phyloP scores from a whole-genome alignment of 2,329 filamentous ascomycete genomes.

The Verticillium isaacii region DNA sequence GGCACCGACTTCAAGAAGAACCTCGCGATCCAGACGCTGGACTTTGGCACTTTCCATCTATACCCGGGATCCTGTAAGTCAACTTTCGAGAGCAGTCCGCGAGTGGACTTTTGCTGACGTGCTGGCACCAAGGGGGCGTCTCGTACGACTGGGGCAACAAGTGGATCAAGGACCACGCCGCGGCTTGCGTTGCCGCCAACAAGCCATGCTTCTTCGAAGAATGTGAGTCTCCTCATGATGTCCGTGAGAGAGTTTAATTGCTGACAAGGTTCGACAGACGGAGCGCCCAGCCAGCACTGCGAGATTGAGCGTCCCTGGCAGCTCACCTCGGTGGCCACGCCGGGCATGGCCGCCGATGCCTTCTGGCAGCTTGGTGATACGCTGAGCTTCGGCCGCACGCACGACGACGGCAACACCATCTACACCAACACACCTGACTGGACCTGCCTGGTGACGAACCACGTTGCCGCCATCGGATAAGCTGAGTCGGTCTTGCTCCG shows the following conservation, averaged over 20 bases:
- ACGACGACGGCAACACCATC: slow-evolving; percentile 40
- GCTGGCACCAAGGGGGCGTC: slow-evolving; percentile 8
- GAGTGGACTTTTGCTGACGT: neutral
- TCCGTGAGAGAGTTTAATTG: neutral
- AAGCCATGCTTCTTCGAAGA: slow-evolving; percentile 27
- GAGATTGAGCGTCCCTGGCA: slow-evolving; percentile 45
- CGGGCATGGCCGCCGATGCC: slow-evolving; percentile 28
- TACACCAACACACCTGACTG: slow-evolving; percentile 35
- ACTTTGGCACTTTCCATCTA: slow-evolving; percentile 34
- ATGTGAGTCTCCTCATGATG: slow-evolving; percentile 17
- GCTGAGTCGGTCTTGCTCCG: neutral
- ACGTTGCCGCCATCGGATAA: slow-evolving; percentile 22
- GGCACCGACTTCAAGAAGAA: slow-evolving; percentile 47
- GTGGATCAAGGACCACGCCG: slow-evolving; percentile 20
- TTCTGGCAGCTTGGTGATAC: slow-evolving; percentile 37
- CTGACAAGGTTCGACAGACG: slow-evolving; percentile 12
- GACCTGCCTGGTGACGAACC: slow-evolving; percentile 38
- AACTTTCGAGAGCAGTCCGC: too few relatives aligned
- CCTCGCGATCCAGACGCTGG: slow-evolving; percentile 46
- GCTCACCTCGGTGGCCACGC: slow-evolving; percentile 21
- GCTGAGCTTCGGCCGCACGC: slow-evolving; percentile 33
- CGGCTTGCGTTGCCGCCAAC: slow-evolving; percentile 19
- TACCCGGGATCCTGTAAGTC: slow-evolving; percentile 23
- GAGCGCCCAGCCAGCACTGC: slow-evolving; percentile 19
- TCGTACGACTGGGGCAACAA: slow-evolving; percentile 10